Conservation (phyloP, 768 basidiomycete genomes). For the Lactarius quietus region DNA sequence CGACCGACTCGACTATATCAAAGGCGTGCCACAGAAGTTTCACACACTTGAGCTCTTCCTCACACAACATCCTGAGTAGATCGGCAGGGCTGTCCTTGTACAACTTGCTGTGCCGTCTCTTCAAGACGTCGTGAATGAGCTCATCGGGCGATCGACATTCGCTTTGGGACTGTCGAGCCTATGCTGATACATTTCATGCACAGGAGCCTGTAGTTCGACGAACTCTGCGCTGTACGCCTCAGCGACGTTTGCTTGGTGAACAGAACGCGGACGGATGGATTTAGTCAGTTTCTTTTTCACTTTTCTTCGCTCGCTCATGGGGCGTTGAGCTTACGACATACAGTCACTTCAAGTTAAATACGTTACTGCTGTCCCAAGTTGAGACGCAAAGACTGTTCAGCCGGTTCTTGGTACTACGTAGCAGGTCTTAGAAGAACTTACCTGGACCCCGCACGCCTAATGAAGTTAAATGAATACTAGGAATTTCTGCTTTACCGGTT, state of each 20-base stretch:
- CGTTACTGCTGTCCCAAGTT: too few species aligned
- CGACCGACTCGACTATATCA: slow-evolving; percentile 98
- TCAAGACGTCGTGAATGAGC: slow-evolving; percentile 98
- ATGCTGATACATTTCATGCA: slow-evolving; percentile 99
- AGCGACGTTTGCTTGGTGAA: slow-evolving; percentile 96
- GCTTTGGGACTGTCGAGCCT: slow-evolving; percentile 98
- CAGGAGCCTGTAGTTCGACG: slow-evolving; percentile 88
- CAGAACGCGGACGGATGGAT: slow-evolving; percentile 98
- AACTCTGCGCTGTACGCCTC: slow-evolving; percentile 95
- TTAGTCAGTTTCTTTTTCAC: slow-evolving; percentile 56
- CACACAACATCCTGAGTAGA: slow-evolving; percentile 97
- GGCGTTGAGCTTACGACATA: too few species aligned
- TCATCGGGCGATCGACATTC: slow-evolving; percentile 98
- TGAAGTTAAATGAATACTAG: too few species aligned
- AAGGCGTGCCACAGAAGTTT: slow-evolving; percentile 98
- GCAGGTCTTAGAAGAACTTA: too few species aligned
- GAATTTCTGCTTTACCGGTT: too few species aligned
- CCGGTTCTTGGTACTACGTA: too few species aligned
- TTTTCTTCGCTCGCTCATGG: slow-evolving; percentile 26
- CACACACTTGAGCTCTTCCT: slow-evolving; percentile 97
- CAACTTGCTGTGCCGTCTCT: slow-evolving; percentile 97
- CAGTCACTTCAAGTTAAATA: too few species aligned
- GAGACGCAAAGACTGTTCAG: too few species aligned
- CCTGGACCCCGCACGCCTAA: too few species aligned
- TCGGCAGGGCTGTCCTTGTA: slow-evolving; percentile 96